Base-by-base conservation (phyloP, 805 yeast species). In the Vanderwaltozyma tropicalis region DNA sequence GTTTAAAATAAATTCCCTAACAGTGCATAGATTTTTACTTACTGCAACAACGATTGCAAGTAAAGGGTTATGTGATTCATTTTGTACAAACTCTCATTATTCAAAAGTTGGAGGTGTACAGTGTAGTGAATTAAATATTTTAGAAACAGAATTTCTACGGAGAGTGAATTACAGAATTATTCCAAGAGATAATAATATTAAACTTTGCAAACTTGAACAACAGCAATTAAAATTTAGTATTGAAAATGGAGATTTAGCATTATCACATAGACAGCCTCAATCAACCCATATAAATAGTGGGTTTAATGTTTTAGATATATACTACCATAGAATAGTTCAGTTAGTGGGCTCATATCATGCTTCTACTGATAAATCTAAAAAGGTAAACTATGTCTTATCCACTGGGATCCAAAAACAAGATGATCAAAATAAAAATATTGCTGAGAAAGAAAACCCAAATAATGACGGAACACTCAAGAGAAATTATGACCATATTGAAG, bases 101-200 rank as follows among this genome's bases (percentile, higher is more conserved):
- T 95, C 97, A 11, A 83, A 82, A 55, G 96, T 92, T 15, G 98
- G 98, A 3, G 97, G 98, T 42, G 81, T 87, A 4, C 85, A 85
- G 31, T 64, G 80, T 34, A 71, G 77, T 41, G 96, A 87, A 55
- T 66, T 88, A 47, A 92, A 92, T 58, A 69, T 89, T 39, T 66
- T 89, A 33, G 98, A 89, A 55, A 77, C 82, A 37, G 97, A 92
- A 59, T 87, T 92, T 51, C 68, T 89, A 32, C 72, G 73, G 34
- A 68, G 87, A 43, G 89, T 89, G 9, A 75, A 78, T 41, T 89
- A 92, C 74, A 67, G 82, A 43, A 76, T 82, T 12, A 70, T 83
- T 3, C 89, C 92, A 3, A 50, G 70, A 41, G 64, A 64, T 43
- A 46, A 52, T 20, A 64, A 64, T 38, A 55, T 62, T 13, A 46